These are phyloP conservation scores for Cladosporium cucumerinum DNA, from an alignment of 2,329 filamentous ascomycete species.

Conservation along the genomic window DNA sequence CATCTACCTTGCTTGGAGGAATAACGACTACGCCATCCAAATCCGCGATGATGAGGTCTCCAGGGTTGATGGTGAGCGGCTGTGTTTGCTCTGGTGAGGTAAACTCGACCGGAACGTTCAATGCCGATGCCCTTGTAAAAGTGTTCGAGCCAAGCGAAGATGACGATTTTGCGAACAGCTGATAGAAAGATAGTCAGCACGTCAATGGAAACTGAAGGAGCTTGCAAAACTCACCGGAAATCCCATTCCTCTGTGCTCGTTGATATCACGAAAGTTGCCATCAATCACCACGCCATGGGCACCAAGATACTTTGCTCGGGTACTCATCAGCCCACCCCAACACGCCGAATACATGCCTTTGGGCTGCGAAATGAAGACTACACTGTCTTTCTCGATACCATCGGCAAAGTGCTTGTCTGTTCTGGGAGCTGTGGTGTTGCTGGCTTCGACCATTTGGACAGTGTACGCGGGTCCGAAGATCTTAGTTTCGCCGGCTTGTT, in stretches of 20 bases:
- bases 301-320: constrained; percentile 34
- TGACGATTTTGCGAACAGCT: constrained; percentile 35
- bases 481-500: constrained; percentile 52
- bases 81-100: constrained; percentile 20
- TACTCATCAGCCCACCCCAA: constrained; percentile 42
- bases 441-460: constrained; percentile 32
- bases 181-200: constrained; percentile 10
- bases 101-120: constrained; percentile 37
- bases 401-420: constrained; percentile 37
- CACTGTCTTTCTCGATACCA: constrained; percentile 32
- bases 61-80: constrained; percentile 31
- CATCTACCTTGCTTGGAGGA: constrained; percentile 28
- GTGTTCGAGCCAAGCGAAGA: constrained; percentile 36
- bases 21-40: constrained; percentile 32
- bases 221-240: constrained; percentile 40
- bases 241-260: constrained; percentile 46
- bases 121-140: constrained; percentile 35
- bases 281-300: constrained; percentile 40
- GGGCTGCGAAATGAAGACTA: constrained; percentile 40
- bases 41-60: constrained; percentile 38
- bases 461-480: constrained; percentile 56
- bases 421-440: constrained; percentile 33
- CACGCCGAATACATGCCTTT: constrained; percentile 35
- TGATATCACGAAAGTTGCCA: constrained; percentile 38
- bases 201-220: background rate